phyloP scores from a whole-genome alignment of 805 yeast genomes.

The Cyberlindnera americana region DNA sequence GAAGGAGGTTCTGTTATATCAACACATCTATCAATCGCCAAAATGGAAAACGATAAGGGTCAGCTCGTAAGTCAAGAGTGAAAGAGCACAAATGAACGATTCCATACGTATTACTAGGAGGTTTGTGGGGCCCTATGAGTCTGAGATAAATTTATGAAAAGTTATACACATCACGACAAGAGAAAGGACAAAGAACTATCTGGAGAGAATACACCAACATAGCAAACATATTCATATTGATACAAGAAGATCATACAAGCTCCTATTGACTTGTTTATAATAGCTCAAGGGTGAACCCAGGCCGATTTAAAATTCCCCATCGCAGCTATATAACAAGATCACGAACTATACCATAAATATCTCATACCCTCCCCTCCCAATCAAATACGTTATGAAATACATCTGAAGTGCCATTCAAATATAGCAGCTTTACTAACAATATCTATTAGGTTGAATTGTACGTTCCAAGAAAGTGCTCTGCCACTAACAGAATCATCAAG shows the following conservation, averaged over 20 bases:
- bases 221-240: too few species aligned
- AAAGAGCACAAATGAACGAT: slow-evolving; percentile 2
- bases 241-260: too few species aligned
- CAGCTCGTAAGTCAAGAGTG: slow-evolving; percentile 77
- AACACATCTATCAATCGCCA: slow-evolving; percentile 35
- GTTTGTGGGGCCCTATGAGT: neutral
- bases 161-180: neutral
- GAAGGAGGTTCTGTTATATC: slow-evolving; percentile 1
- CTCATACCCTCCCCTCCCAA: too few species aligned
- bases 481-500: slow-evolving; percentile 99
- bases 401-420: too few species aligned
- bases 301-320: neutral
- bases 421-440: slow-evolving; percentile 16
- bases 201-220: too few species aligned
- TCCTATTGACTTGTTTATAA: too few species aligned
- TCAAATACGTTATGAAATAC: too few species aligned
- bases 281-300: slow-evolving; percentile 1
- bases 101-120: neutral
- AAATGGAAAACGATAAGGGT: slow-evolving; percentile 99
- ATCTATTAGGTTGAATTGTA: slow-evolving; percentile 84
- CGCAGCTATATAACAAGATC: too few species aligned
- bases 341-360: too few species aligned
- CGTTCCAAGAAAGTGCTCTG: slow-evolving; percentile 99
- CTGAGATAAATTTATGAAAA: neutral
- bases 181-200: neutral